A percentile compares a stretch with the other conserved stretches of the same genome.
phyloP scores from a whole-genome alignment of 2,329 filamentous ascomycete species.

The Diplocarpon rosae region DNA sequence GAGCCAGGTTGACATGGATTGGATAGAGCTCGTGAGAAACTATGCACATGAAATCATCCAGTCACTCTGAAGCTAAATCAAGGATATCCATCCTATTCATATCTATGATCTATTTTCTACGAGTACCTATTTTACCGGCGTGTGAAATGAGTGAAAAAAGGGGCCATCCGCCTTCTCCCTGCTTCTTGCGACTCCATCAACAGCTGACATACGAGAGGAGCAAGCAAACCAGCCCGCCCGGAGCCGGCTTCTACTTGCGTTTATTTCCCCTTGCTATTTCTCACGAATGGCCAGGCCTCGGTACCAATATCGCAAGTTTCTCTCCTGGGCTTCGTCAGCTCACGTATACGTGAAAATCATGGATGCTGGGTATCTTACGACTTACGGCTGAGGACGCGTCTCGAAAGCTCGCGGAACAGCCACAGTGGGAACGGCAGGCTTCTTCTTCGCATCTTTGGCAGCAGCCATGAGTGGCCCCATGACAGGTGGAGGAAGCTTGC shows the following conservation, averaged over 20 bases:
- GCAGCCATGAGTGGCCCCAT: constrained; percentile 3
- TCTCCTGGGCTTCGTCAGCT: constrained; percentile 1
- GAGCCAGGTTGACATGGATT: no score
- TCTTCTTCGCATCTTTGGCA: neutral
- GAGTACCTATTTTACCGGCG: neutral
- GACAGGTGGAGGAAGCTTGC: constrained; percentile 9
- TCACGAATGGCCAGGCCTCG: constrained; percentile 17
- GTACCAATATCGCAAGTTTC: constrained; percentile 1
- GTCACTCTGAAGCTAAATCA: no score
- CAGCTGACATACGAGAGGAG: neutral
- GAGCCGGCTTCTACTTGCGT: neutral
- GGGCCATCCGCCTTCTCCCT: neutral
- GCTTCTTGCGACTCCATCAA: neutral
- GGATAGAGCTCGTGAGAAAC: no score
- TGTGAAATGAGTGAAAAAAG: neutral
- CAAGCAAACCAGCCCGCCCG: neutral
- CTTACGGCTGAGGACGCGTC: constrained; percentile 17
- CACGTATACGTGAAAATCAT: neutral
- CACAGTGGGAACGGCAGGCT: constrained; percentile 8
- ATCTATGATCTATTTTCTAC: no score
- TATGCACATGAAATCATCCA: no score
- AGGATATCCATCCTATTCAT: no score
- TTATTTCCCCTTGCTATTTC: neutral
- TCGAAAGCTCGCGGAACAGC: constrained; percentile 16
- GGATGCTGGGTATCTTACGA: constrained; percentile 17